Evolutionary conservation across 2,329 filamentous ascomycete genomes (phyloP), one percentile per base, ranked within the genome.

Genomic region (Trichoderma pleuroti): DNA sequence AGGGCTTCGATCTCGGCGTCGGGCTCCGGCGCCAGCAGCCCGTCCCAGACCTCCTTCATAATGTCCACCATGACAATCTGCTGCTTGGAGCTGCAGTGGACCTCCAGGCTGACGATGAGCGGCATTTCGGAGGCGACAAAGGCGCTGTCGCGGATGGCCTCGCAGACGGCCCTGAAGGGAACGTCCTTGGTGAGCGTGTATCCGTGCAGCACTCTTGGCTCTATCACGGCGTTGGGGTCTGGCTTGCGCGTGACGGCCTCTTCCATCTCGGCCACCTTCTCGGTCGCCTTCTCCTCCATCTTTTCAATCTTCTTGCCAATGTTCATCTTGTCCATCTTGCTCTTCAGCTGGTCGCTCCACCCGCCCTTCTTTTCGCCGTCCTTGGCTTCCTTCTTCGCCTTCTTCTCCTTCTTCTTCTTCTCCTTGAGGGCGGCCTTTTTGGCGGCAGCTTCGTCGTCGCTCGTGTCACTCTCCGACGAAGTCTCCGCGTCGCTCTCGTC

Each of bases 71-170:
- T 98, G 71, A 91, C 86, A 74, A 92, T 87, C 79, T 99, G 96
- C 81, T 99, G 96, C 70, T 91, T 87, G 0, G 88, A 82, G 72
- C 85, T 86, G 73, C 93, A 94, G 82, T 98, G 96, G 0, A 98
- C 93, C 80, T 99, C 96, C 36, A 99, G 86, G 77, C 93, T 97
- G 75, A 98, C 91, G 72, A 98, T 95, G n/a, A 99, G 84, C 0
- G 96, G 96, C 21, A 97, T 83, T 72, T 95, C 90, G 24, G 88
- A 91, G 5, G 85, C 87, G 4, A 87, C 82, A 76, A 98, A 98
- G 1, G 92, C 94, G 76, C 91, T 88, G 70, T 97, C 88, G 36
- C 89, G 86, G 74, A 98, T 94, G 0, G 93, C 90, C 70, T 87
- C 84, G 81, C 94, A 97, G 2, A 98, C 95, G 54, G 92, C 88